phyloP scores from a whole-genome alignment of 352 stramenopile species.

The Globisporangium nunn region DNA sequence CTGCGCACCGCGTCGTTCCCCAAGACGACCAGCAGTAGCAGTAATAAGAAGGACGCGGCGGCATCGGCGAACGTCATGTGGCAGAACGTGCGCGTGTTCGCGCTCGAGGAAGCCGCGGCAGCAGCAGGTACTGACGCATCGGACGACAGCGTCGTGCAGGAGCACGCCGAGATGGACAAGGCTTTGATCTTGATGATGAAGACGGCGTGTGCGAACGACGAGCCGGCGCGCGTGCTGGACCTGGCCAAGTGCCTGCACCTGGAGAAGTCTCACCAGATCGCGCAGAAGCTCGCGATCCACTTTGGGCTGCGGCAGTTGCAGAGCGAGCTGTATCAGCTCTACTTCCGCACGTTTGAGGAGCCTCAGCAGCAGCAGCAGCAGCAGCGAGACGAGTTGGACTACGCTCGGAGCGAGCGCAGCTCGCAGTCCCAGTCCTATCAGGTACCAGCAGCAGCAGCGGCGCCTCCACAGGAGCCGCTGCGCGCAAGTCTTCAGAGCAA shows the following conservation, averaged over 20 bases:
- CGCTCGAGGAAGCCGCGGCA: slow-evolving; percentile 27
- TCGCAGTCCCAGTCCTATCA: slow-evolving; percentile 1
- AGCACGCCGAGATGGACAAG: slow-evolving; percentile 82
- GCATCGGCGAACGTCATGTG: slow-evolving; percentile 41
- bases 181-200: slow-evolving; percentile 82
- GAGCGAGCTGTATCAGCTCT: slow-evolving; percentile 66
- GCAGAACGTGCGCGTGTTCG: slow-evolving; percentile 53
- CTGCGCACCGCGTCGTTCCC: slow-evolving; percentile 53
- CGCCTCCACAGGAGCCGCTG: slow-evolving; percentile 3
- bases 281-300: slow-evolving; percentile 74
- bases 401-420: not conserved
- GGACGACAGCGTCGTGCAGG: slow-evolving; percentile 29
- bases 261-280: slow-evolving; percentile 80
- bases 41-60: slow-evolving; percentile 23
- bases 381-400: slow-evolving; percentile 8
- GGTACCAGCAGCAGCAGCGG: not conserved
- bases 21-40: slow-evolving; percentile 20
- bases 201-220: slow-evolving; percentile 54
- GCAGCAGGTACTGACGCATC: not conserved
- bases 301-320: slow-evolving; percentile 70
- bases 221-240: slow-evolving; percentile 60
- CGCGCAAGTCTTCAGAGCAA: slow-evolving; percentile 10
- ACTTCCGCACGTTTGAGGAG: slow-evolving; percentile 53
- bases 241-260: slow-evolving; percentile 76
- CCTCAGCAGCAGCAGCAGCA: slow-evolving; percentile 10